Percentiles rank a stretch among this genome's conserved stretches.
phyloP scores from a whole-genome alignment of 2,329 filamentous ascomycete genomes.

The Orbilia brochopaga region DNA sequence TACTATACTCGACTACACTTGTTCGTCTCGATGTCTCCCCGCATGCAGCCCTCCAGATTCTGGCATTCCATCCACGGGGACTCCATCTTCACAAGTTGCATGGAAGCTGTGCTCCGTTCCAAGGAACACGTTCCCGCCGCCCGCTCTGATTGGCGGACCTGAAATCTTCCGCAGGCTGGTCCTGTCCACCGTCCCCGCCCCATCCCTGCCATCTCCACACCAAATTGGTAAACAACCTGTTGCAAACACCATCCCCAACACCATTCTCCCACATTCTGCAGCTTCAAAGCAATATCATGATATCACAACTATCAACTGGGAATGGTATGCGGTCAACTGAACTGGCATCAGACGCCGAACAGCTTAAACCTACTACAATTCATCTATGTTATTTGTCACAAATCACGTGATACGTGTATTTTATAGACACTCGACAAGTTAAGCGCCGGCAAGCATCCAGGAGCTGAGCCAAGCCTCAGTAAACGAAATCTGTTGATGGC shows the following conservation, averaged over 20 bases:
- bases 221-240: too few relatives aligned
- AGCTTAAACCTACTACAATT: too few relatives aligned
- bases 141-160: conserved; percentile 44
- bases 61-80: conserved; percentile 30
- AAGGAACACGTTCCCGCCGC: conserved; percentile 34
- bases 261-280: too few relatives aligned
- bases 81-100: conserved; percentile 44
- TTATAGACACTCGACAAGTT: not conserved
- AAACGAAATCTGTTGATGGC: conserved; percentile 42
- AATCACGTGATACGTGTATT: conserved; percentile 21
- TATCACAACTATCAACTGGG: too few relatives aligned
- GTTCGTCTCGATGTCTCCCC: too few relatives aligned
- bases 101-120: conserved; percentile 44
- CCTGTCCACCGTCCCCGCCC: conserved; percentile 28
- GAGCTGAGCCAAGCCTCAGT: conserved; percentile 33
- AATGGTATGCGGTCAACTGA: too few relatives aligned
- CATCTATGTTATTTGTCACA: too few relatives aligned
- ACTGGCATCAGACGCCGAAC: too few relatives aligned
- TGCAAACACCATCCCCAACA: too few relatives aligned
- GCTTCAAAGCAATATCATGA: too few relatives aligned
- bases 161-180: conserved; percentile 47
- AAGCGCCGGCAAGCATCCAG: conserved; percentile 29
- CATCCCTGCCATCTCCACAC: conserved; percentile 31
- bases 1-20: conserved; percentile 15
- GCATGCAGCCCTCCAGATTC: conserved; percentile 12